Conservation (phyloP, 257 asterid genomes). For the Solanum medicagineum region DNA sequence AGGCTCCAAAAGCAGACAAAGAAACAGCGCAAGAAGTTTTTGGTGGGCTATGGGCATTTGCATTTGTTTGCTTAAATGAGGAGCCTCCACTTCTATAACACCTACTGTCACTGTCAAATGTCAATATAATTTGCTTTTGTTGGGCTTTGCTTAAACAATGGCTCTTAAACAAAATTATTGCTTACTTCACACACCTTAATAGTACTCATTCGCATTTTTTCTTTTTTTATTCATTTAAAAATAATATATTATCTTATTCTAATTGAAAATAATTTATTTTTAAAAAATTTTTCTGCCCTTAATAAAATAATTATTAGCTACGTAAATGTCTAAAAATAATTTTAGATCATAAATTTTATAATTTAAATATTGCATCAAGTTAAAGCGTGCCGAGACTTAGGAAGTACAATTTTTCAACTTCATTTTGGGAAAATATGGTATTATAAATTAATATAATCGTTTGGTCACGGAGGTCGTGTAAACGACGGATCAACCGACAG, state of each 20-base stretch:
- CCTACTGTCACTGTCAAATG: background rate
- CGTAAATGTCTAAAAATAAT: too few relatives aligned
- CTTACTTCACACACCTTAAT: background rate
- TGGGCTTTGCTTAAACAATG: conserved; percentile 1
- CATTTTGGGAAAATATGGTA: background rate
- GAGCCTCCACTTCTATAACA: background rate
- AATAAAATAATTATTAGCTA: too few relatives aligned
- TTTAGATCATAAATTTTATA: too few relatives aligned
- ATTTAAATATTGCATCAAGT: too few relatives aligned
- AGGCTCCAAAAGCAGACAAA: background rate
- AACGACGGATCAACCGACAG: background rate
- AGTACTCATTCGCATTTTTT: too few relatives aligned
- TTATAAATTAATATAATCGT: background rate
- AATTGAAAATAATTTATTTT: too few relatives aligned
- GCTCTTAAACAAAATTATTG: background rate
- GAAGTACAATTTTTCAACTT: background rate
- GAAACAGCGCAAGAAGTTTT: conserved; percentile 1
- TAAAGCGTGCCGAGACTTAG: too few relatives aligned
- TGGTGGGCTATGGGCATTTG: conserved; percentile 7
- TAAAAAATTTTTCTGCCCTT: too few relatives aligned
- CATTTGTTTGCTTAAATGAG: conserved; percentile 19
- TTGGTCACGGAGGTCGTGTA: background rate
- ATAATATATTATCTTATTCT: too few relatives aligned
- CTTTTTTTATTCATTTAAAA: too few relatives aligned
- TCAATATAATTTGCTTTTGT: background rate